Evolutionary conservation across 1,139 yeast genomes (phyloP).

Genomic region (Pichia sp.): DNA sequence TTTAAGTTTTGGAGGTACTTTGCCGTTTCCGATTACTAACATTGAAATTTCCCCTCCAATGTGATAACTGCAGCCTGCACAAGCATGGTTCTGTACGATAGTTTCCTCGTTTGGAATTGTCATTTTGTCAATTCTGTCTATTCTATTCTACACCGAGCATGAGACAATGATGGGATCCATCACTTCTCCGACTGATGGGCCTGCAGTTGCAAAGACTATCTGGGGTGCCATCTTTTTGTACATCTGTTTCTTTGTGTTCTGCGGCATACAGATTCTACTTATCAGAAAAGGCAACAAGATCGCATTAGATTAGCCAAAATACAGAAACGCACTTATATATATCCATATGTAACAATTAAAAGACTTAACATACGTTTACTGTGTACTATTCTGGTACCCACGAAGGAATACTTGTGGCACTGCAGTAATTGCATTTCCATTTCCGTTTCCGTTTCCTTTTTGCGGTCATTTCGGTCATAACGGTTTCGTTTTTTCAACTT

Average conservation of each 20-base stretch:
- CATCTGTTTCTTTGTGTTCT: slow-evolving; percentile 68
- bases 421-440: too few relatives aligned
- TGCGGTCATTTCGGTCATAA: too few relatives aligned
- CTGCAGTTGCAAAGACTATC: slow-evolving; percentile 82
- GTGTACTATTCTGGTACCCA: too few relatives aligned
- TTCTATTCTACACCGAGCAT: slow-evolving; percentile 69
- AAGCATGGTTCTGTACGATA: slow-evolving; percentile 94
- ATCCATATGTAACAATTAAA: background rate
- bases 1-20: background rate
- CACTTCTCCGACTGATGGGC: slow-evolving; percentile 86
- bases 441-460: too few relatives aligned
- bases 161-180: slow-evolving; percentile 92
- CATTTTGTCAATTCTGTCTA: slow-evolving; percentile 77
- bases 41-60: background rate
- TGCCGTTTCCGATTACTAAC: background rate
- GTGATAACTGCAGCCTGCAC: slow-evolving; percentile 41
- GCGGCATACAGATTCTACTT: slow-evolving; percentile 74
- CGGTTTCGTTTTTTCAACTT: too few relatives aligned
- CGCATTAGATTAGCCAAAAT: background rate
- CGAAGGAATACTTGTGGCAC: too few relatives aligned
- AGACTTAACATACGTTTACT: too few relatives aligned
- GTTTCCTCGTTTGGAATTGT: slow-evolving; percentile 87
- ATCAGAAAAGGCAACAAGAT: slow-evolving; percentile 57
- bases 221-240: slow-evolving; percentile 87
- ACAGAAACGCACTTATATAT: too few relatives aligned